These are phyloP conservation scores for Suillus placidus DNA, from an alignment of 768 basidiomycete genomes.

Conservation along the genomic window DNA sequence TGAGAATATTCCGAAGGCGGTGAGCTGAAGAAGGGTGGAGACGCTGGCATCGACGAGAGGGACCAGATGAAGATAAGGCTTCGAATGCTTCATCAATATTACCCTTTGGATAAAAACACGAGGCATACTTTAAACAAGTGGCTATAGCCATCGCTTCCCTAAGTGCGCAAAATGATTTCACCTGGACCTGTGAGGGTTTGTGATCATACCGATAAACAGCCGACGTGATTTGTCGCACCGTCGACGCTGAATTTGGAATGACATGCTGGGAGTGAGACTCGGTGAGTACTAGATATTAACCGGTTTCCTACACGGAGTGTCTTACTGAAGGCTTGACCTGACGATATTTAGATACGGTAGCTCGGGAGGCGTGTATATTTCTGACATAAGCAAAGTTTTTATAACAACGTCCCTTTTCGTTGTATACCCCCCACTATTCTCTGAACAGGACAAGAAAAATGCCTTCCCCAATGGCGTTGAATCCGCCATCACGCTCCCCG, in stretches of 20 bases:
- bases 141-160: background rate
- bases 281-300: too few species aligned
- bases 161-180: background rate
- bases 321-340: too few species aligned
- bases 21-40: background rate
- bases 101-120: background rate
- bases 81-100: background rate
- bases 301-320: background rate
- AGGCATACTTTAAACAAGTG: background rate
- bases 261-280: background rate
- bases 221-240: background rate
- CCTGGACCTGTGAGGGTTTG: too few species aligned
- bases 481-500: constrained; percentile 48
- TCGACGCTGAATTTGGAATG: background rate
- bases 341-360: too few species aligned
- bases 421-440: constrained; percentile 14
- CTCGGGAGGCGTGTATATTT: background rate
- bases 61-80: background rate
- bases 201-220: background rate
- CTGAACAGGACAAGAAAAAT: constrained; percentile 23
- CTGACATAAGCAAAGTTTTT: constrained; percentile 1
- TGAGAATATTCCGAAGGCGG: background rate
- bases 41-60: background rate
- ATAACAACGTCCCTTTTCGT: background rate
- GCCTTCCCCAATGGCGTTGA: constrained; percentile 69